Evolutionary conservation across 768 basidiomycete genomes (phyloP).

Genomic region (Lactarius indigo): DNA sequence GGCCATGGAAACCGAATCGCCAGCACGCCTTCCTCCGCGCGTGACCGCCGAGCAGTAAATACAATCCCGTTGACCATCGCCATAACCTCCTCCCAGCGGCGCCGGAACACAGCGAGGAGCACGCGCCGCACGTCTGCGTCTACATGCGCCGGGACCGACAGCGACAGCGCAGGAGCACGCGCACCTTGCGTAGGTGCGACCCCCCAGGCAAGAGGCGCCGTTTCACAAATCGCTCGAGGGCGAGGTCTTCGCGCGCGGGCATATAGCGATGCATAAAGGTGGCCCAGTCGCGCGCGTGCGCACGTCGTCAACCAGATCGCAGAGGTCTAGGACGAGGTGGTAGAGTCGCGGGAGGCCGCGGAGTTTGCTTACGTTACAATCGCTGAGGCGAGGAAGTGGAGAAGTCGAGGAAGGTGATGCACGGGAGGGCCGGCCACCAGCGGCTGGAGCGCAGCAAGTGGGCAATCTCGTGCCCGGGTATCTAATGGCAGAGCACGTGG

Average conservation of each 20-base stretch:
- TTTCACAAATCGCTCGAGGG: background rate
- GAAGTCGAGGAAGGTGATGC: slow-evolving; percentile 68
- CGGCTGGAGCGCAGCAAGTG: too few species aligned
- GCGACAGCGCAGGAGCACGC: slow-evolving; percentile 54
- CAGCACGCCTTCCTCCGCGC: slow-evolving; percentile 45
- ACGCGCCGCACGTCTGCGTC: too few species aligned
- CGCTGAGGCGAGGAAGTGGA: slow-evolving; percentile 62
- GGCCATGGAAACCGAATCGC: slow-evolving; percentile 40
- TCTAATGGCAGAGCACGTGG: slow-evolving; percentile 45
- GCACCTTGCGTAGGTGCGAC: slow-evolving; percentile 24
- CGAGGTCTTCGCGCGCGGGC: slow-evolving; percentile 42
- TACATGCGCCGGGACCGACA: too few species aligned
- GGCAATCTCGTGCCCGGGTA: too few species aligned
- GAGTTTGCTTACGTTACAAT: slow-evolving; percentile 51
- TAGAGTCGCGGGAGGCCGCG: slow-evolving; percentile 47
- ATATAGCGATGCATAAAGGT: slow-evolving; percentile 39
- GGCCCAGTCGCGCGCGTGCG: slow-evolving; percentile 48
- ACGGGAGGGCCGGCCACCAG: slow-evolving; percentile 34
- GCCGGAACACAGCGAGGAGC: too few species aligned
- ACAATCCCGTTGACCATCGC: slow-evolving; percentile 40
- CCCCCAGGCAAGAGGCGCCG: too few species aligned
- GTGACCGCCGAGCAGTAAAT: slow-evolving; percentile 33
- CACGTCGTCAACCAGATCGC: slow-evolving; percentile 49
- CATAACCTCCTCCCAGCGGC: slow-evolving; percentile 30
- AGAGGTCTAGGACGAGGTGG: slow-evolving; percentile 73